Evolutionary conservation across 2,329 filamentous ascomycete genomes (phyloP), one percentile per base, ranked within the genome.

Genomic region (Fusarium denticulatum): DNA sequence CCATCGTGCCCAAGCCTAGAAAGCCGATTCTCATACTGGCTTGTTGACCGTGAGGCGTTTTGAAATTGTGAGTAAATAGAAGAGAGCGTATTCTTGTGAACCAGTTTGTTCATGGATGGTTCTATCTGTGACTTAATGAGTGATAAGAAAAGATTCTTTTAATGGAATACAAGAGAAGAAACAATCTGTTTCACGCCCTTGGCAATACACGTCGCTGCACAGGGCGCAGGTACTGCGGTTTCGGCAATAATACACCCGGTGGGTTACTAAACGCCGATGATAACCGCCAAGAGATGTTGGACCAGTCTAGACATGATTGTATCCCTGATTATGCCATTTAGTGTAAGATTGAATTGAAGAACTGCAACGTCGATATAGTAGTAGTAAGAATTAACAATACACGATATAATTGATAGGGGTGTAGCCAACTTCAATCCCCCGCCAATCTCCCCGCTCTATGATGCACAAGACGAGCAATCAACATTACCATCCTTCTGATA

Each of bases 401-500:
- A n/a, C n/a, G n/a, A n/a, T 12, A 30, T 1, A n/a, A 22, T 45
- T 0, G 14, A 20, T 14, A 1, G 14, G 18, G 16, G 1, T 14
- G 0, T 1, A 8, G 11, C 12, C 1, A 30, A 4, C 10, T 30
- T 3, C 14, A 6, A 16, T 3, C 14, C 7, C 26, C 6, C 6
- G 20, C 14, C 12, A 13, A 1, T 2, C 9, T 32, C 3, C 16
- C 30, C 14, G 18, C 26, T 43, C 28, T 56, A 43, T 1, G 6
- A 3, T 1, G 59, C 14, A 10, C 59, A 61, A 15, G 30, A 26
- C 18, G 50, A 24, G 24, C 59, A 61, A 14, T 18, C 20, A 4
- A 57, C 34, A 28, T 63, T 63, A 11, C 60, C 53, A 7, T 63
- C 34, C 28, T 63, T 63, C 28, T 63, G 42, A 7, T 30, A 60